Evolutionary conservation across 2,329 filamentous ascomycete species (phyloP), one percentile per base, ranked within the genome.

Genomic region (Hyphodiscus sp.): DNA sequence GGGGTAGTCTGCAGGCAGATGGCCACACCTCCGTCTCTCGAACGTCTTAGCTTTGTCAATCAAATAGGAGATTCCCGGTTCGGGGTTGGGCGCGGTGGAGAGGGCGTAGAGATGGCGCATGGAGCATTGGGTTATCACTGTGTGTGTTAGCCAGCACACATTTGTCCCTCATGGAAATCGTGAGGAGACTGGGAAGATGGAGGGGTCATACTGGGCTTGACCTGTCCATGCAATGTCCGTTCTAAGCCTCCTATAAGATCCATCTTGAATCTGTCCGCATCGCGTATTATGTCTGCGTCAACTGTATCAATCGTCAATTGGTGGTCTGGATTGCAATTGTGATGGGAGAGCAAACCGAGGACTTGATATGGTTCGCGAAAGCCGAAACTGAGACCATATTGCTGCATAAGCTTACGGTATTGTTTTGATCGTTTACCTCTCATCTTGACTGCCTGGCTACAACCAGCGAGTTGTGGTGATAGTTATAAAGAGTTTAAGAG

Each of bases 361-460:
- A 95, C 86, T 74, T 97, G 94, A 73, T 96, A 97, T 11, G 94
- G 91, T 73, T 94, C 88, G 63, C 91, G 89, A 71, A 96, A 96
- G 56, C 87, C 86, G 69, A 95, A 96, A 56, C 83, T 85, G 70
- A 92, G 80, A 67, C 85, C 83, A 79, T 91, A 96, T 68, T 92
- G 86, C 72, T 90, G 86, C 85, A 99, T 95, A 66, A 96, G 83
- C 83, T 96, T 96, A 68, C 85, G 82, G 70, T 90, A 91, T 65
- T 86, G 84, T 71, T 88, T 86, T 43, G 76, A 78, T 56, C 82
- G 77, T 72, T 88, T 89, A 51, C 83, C 83, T 65, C 82, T 77
- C 81, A 86, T 87, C 47, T 64, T 79, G 70, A 42, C 44, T 33
- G 49, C 9, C 26, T 7, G 10, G 38, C 33, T 23, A 45, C 8